These are phyloP conservation scores for Corniculantispora saksenae DNA, from an alignment of 2,329 filamentous ascomycete species.

Conservation along the genomic window DNA sequence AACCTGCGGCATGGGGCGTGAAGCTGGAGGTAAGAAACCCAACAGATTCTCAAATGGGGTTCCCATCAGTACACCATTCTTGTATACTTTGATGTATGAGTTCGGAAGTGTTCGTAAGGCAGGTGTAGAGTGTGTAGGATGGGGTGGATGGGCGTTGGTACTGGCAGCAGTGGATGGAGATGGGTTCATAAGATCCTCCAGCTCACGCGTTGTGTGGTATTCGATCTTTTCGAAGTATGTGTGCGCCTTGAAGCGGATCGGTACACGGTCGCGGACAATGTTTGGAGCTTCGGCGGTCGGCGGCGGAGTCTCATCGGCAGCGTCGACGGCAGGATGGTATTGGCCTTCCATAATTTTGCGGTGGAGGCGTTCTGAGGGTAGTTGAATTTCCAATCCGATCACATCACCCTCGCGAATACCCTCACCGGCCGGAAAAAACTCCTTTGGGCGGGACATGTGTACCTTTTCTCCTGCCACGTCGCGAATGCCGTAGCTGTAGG, in stretches of 20 bases:
- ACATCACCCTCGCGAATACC: slow-evolving; percentile 88
- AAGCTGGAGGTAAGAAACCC: slow-evolving; percentile 88
- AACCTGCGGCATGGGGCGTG: slow-evolving; percentile 67
- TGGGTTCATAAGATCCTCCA: slow-evolving; percentile 81
- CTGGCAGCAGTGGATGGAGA: slow-evolving; percentile 49
- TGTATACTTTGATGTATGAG: slow-evolving; percentile 86
- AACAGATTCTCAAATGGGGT: slow-evolving; percentile 86
- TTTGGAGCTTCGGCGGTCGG: slow-evolving; percentile 65
- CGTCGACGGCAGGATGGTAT: slow-evolving; percentile 83
- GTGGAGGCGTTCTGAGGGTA: slow-evolving; percentile 83
- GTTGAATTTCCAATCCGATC: slow-evolving; percentile 86
- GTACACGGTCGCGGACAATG: slow-evolving; percentile 91
- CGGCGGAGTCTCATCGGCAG: slow-evolving; percentile 57
- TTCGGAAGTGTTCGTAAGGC: slow-evolving; percentile 84
- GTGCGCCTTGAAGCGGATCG: slow-evolving; percentile 90
- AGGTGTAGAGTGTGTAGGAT: slow-evolving; percentile 70
- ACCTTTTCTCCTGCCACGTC: slow-evolving; percentile 90
- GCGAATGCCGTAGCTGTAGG: slow-evolving; percentile 90
- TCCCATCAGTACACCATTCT: slow-evolving; percentile 85
- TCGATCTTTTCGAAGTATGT: slow-evolving; percentile 93
- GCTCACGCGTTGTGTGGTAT: slow-evolving; percentile 82
- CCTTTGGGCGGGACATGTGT: slow-evolving; percentile 89
- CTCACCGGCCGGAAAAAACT: slow-evolving; percentile 79
- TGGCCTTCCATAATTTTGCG: slow-evolving; percentile 83
- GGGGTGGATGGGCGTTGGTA: slow-evolving; percentile 60